Evolutionary conservation across 495 filamentous ascomycete species (phyloP).

Genomic region (Lophiostoma macrostomum): DNA sequence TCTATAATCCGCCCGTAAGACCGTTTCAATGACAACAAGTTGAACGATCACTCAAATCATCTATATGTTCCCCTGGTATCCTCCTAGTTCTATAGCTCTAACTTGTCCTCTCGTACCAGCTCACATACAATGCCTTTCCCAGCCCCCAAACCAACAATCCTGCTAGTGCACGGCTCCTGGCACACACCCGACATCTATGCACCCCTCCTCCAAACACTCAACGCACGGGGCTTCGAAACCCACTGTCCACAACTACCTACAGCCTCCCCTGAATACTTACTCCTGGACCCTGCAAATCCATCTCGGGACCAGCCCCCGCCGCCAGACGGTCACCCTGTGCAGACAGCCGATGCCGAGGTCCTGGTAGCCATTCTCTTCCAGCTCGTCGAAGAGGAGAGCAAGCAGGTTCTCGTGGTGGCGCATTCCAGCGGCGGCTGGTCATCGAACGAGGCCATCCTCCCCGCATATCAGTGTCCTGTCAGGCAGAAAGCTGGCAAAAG

Average conservation of each 20-base stretch:
- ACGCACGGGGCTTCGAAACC: constrained; percentile 32
- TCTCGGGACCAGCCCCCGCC: constrained; percentile 28
- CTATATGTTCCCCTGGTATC: too few species aligned
- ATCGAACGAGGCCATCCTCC: constrained; percentile 37
- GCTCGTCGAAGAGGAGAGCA: constrained; percentile 32
- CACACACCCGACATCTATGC: constrained; percentile 40
- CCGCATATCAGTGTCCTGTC: constrained; percentile 30
- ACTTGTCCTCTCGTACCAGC: background rate
- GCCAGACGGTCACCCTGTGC: constrained; percentile 34
- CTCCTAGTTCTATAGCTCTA: too few species aligned
- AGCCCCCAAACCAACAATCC: background rate
- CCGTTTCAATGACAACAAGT: too few species aligned
- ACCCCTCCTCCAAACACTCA: constrained; percentile 35
- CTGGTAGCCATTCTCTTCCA: constrained; percentile 27
- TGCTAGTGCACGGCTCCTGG: constrained; percentile 36
- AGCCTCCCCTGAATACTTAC: constrained; percentile 35
- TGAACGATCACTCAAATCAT: too few species aligned
- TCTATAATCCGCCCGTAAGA: too few species aligned
- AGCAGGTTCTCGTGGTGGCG: constrained; percentile 35
- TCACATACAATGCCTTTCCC: background rate
- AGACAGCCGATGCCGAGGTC: constrained; percentile 33
- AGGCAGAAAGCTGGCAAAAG: constrained; percentile 28
- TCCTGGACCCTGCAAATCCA: constrained; percentile 41
- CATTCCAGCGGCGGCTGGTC: constrained; percentile 43
- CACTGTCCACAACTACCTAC: constrained; percentile 43